Percentiles rank a stretch among this genome's conserved stretches.
Conservation (phyloP, 176 grass and related monocot genomes). For the Panicum miliaceum region DNA sequence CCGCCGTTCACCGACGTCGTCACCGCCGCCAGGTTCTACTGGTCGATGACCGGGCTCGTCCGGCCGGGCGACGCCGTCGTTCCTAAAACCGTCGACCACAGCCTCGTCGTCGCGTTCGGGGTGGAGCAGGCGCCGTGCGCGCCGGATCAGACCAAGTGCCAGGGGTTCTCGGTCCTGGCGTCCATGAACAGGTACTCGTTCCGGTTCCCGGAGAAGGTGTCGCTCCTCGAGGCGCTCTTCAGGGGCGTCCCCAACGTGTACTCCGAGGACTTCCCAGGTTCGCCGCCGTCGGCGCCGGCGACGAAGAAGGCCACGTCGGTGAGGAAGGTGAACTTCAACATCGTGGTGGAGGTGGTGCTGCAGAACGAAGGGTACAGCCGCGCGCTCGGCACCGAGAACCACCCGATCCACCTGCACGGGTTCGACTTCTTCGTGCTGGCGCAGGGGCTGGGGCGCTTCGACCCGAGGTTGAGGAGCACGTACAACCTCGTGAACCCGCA, state of each 20-base stretch:
- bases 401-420: conserved; percentile 73
- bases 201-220: conserved; percentile 44
- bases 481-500: conserved; percentile 65
- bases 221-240: conserved; percentile 58
- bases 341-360: conserved; percentile 73
- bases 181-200: conserved; percentile 68
- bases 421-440: conserved; percentile 69
- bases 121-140: conserved; percentile 46
- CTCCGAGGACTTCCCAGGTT: conserved; percentile 55
- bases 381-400: conserved; percentile 56
- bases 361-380: conserved; percentile 41
- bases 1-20: conserved; percentile 35
- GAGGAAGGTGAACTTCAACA: conserved; percentile 51
- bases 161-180: conserved; percentile 29
- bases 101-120: conserved; percentile 38
- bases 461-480: neutral
- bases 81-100: conserved; percentile 41
- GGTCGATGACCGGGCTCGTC: conserved; percentile 36
- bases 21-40: conserved; percentile 50
- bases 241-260: conserved; percentile 35
- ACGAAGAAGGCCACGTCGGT: conserved; percentile 27
- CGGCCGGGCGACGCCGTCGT: conserved; percentile 28
- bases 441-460: conserved; percentile 61
- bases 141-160: conserved; percentile 44
- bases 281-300: conserved; percentile 9